A percentile compares a stretch with the other conserved stretches of the same genome.
Conservation (phyloP, 164 flowering plant genomes). For the Vitis cinerea region DNA sequence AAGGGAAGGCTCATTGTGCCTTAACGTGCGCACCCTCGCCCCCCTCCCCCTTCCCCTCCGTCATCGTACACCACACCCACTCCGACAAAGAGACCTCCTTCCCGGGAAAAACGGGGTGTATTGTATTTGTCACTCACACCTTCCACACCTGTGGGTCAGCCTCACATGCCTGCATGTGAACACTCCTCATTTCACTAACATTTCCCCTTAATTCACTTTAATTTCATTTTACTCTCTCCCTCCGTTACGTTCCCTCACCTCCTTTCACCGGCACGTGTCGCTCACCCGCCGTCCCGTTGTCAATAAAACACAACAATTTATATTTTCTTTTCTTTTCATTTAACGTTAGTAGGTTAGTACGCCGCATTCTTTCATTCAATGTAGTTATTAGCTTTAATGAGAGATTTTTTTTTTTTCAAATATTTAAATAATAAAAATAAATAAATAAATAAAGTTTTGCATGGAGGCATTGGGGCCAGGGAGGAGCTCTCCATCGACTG, state of each 20-base stretch:
- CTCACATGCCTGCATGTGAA: conserved; percentile 61
- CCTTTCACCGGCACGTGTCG: not conserved
- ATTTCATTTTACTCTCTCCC: not conserved
- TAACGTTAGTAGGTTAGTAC: too few relatives aligned
- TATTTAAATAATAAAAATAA: not conserved
- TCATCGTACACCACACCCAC: conserved; percentile 3
- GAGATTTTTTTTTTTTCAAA: too few relatives aligned
- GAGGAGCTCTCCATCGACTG: not conserved
- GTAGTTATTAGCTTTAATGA: too few relatives aligned
- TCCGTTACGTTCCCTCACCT: not conserved
- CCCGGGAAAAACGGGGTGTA: conserved; percentile 50
- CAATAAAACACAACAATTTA: too few relatives aligned
- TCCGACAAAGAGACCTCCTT: conserved; percentile 50
- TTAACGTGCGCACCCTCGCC: too few relatives aligned
- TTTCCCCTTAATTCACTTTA: not conserved
- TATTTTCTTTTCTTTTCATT: too few relatives aligned
- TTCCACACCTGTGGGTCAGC: conserved; percentile 30
- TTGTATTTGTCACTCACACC: conserved; percentile 24
- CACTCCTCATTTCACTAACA: conserved; percentile 1
- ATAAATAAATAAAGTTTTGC: not conserved
- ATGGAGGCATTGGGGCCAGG: not conserved
- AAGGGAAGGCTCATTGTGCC: too few relatives aligned
- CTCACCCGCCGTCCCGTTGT: too few relatives aligned
- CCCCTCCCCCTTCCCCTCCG: too few relatives aligned
- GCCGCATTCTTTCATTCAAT: too few relatives aligned